Conservation (phyloP, 352 stramenopile genomes). For the Phytopythium sindhum region DNA sequence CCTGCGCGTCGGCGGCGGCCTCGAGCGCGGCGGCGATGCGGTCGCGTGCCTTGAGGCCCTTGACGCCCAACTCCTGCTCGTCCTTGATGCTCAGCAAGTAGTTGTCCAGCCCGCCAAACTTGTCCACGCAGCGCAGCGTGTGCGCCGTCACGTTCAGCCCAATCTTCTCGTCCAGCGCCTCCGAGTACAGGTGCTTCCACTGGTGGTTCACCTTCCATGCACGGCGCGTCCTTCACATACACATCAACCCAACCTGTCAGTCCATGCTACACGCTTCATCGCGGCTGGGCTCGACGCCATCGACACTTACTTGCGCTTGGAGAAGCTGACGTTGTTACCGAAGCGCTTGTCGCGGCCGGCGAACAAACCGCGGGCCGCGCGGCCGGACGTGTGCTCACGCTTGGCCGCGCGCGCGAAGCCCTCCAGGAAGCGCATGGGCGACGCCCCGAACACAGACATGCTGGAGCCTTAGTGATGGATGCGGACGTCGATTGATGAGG, state of each 20-base stretch:
- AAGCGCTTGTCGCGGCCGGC: slow-evolving; percentile 92
- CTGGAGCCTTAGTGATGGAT: neutral
- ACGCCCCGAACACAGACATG: slow-evolving; percentile 16
- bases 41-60: slow-evolving; percentile 54
- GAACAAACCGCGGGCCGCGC: slow-evolving; percentile 87
- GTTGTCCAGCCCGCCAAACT: slow-evolving; percentile 91
- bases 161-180: slow-evolving; percentile 92
- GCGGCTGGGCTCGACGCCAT: neutral
- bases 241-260: too few relatives aligned
- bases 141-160: slow-evolving; percentile 91
- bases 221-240: slow-evolving; percentile 60
- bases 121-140: slow-evolving; percentile 92
- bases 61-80: slow-evolving; percentile 71
- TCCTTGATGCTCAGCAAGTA: slow-evolving; percentile 91
- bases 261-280: too few relatives aligned
- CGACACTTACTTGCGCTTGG: slow-evolving; percentile 74
- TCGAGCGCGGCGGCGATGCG: slow-evolving; percentile 52
- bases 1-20: slow-evolving; percentile 9
- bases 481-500: neutral
- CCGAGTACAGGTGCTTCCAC: slow-evolving; percentile 84
- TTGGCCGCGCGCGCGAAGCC: slow-evolving; percentile 54
- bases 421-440: slow-evolving; percentile 55
- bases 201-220: slow-evolving; percentile 94
- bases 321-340: slow-evolving; percentile 95
- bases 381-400: slow-evolving; percentile 71